phyloP scores from a whole-genome alignment of 352 stramenopile species.

The Phytophthora cactorum region DNA sequence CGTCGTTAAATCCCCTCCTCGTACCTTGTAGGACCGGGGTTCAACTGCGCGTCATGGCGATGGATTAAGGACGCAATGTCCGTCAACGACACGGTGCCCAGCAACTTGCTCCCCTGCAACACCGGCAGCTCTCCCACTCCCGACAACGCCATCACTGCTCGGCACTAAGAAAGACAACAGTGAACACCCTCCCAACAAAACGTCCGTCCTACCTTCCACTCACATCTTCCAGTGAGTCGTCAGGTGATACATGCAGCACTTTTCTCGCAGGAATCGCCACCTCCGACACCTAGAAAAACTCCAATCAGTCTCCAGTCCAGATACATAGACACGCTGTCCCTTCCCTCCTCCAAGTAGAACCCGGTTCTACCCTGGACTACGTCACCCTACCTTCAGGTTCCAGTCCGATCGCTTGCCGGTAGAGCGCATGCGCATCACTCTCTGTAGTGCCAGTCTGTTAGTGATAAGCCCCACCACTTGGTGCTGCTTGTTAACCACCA shows the following conservation, averaged over 20 bases:
- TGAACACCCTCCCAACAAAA: not conserved
- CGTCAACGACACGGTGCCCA: slow-evolving; percentile 81
- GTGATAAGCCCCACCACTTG: slow-evolving; percentile 83
- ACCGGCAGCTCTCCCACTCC: slow-evolving; percentile 73
- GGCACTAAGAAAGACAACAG: slow-evolving; percentile 45
- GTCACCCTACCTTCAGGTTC: slow-evolving; percentile 56
- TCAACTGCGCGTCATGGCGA: slow-evolving; percentile 60
- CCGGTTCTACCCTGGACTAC: not conserved
- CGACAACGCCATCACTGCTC: slow-evolving; percentile 79
- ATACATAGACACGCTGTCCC: not conserved
- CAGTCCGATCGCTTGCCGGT: slow-evolving; percentile 47
- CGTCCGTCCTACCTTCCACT: slow-evolving; percentile 4
- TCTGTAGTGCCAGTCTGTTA: slow-evolving; percentile 70
- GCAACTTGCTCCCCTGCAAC: slow-evolving; percentile 67
- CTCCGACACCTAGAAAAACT: slow-evolving; percentile 51
- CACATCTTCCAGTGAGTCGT: slow-evolving; percentile 80
- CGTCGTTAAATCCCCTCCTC: not conserved
- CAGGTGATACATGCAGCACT: slow-evolving; percentile 77
- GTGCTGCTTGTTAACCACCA: slow-evolving; percentile 71
- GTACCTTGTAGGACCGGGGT: slow-evolving; percentile 57
- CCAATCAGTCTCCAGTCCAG: not conserved
- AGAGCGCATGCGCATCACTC: slow-evolving; percentile 66
- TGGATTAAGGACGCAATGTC: slow-evolving; percentile 81
- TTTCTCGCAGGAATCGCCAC: slow-evolving; percentile 73
- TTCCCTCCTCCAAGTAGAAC: not conserved